phyloP scores from a whole-genome alignment of 176 grass and related monocot genomes.

The Ampelocalamus luodianensis region DNA sequence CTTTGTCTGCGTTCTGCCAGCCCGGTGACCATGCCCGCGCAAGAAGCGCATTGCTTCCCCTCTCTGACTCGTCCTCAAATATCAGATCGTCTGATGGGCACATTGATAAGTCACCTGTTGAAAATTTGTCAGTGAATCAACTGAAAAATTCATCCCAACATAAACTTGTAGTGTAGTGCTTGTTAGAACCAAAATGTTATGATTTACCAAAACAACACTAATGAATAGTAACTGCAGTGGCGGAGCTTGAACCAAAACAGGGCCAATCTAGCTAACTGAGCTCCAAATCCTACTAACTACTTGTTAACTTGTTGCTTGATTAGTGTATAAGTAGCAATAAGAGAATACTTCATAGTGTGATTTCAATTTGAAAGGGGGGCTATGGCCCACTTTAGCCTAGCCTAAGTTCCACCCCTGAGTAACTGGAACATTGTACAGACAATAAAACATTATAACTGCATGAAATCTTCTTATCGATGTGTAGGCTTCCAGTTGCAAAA shows the following conservation, averaged over 20 bases:
- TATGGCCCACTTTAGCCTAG: too few species aligned
- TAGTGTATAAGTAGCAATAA: too few species aligned
- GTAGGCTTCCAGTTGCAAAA: neutral
- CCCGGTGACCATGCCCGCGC: slow-evolving; percentile 92
- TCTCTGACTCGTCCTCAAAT: slow-evolving; percentile 86
- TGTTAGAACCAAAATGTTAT: slow-evolving; percentile 15
- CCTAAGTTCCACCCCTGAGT: neutral
- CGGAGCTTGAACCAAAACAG: too few species aligned
- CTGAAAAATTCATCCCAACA: neutral
- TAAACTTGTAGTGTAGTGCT: neutral
- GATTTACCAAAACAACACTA: neutral
- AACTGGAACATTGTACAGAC: neutral
- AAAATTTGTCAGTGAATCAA: slow-evolving; percentile 25
- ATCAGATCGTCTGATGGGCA: slow-evolving; percentile 75
- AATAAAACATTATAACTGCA: neutral
- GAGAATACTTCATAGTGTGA: too few species aligned
- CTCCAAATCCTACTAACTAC: too few species aligned
- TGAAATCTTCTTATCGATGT: neutral
- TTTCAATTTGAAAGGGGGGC: too few species aligned
- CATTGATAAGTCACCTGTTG: slow-evolving; percentile 70
- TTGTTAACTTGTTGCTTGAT: too few species aligned
- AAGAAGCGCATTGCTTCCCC: slow-evolving; percentile 90
- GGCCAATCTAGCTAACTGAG: too few species aligned
- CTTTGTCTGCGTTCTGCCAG: slow-evolving; percentile 90
- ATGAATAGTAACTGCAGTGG: neutral